Percentiles rank a stretch among this genome's conserved stretches.
Conservation (phyloP, 495 filamentous ascomycete species). For the Talaromyces trachyspermus region DNA sequence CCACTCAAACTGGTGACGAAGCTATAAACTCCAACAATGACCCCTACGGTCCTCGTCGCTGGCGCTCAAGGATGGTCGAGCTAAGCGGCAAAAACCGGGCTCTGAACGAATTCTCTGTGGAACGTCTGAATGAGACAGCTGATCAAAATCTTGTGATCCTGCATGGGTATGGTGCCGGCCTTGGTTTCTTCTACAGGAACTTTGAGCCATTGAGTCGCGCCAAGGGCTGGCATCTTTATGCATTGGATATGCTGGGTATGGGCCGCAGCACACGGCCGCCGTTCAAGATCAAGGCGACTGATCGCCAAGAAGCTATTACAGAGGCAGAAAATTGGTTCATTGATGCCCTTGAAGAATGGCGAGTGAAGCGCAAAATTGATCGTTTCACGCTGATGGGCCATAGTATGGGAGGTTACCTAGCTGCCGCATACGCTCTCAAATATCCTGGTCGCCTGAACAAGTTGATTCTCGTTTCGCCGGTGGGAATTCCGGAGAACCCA, state of each 20-base stretch:
- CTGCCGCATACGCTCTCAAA: slow-evolving; percentile 89
- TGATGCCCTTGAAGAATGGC: slow-evolving; percentile 94
- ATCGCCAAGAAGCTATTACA: slow-evolving; percentile 68
- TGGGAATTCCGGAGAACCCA: slow-evolving; percentile 92
- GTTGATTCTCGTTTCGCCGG: slow-evolving; percentile 87
- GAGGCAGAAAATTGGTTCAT: slow-evolving; percentile 97
- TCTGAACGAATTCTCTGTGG: slow-evolving; percentile 88
- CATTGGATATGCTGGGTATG: slow-evolving; percentile 90
- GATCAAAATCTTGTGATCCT: slow-evolving; percentile 92
- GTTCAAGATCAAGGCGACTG: slow-evolving; percentile 78
- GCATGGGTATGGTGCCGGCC: slow-evolving; percentile 90
- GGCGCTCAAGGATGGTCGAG: slow-evolving; percentile 77
- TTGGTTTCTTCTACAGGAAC: slow-evolving; percentile 97
- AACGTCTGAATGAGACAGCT: slow-evolving; percentile 67
- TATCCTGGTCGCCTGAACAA: slow-evolving; percentile 93
- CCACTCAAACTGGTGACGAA: slow-evolving; percentile 31
- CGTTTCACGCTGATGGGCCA: slow-evolving; percentile 90
- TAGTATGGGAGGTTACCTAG: slow-evolving; percentile 88
- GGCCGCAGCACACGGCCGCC: slow-evolving; percentile 78
- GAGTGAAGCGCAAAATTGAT: slow-evolving; percentile 77
- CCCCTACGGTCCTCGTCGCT: slow-evolving; percentile 77
- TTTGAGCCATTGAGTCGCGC: slow-evolving; percentile 77
- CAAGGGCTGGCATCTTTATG: slow-evolving; percentile 81
- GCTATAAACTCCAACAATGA: slow-evolving; percentile 51
- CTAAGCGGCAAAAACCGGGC: slow-evolving; percentile 79